These are phyloP conservation scores for Cordyceps militaris DNA, from an alignment of 2,329 filamentous ascomycete genomes.

Conservation along the genomic window DNA sequence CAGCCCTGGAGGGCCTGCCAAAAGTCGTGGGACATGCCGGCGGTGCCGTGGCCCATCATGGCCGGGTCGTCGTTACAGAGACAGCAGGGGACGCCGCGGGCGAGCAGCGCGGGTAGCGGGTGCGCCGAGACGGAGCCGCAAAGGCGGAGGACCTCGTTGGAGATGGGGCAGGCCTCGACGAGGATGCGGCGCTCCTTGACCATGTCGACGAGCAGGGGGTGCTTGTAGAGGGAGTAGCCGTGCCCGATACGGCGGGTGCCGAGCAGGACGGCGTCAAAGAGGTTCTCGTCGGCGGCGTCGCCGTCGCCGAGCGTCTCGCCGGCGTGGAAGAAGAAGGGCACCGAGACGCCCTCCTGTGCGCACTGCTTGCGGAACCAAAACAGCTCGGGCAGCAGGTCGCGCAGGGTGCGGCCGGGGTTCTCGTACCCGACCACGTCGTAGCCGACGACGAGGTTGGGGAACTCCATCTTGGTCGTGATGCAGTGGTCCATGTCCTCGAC, in stretches of 20 bases:
- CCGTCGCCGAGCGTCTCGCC: conserved; percentile 78
- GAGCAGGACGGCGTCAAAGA: conserved; percentile 83
- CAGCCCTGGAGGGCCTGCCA: conserved; percentile 90
- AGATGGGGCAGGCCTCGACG: conserved; percentile 84
- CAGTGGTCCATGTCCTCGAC: conserved; percentile 81
- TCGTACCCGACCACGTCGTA: conserved; percentile 90
- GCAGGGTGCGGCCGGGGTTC: conserved; percentile 67
- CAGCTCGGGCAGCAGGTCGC: conserved; percentile 71
- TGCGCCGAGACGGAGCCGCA: conserved; percentile 71
- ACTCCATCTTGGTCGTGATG: conserved; percentile 71
- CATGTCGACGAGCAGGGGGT: conserved; percentile 81
- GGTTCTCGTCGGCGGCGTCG: conserved; percentile 66
- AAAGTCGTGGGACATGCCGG: conserved; percentile 85
- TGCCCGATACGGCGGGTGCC: conserved; percentile 87
- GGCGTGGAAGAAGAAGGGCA: conserved; percentile 95
- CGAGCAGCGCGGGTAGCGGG: conserved; percentile 74
- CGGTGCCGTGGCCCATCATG: conserved; percentile 74
- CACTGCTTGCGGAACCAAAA: conserved; percentile 94
- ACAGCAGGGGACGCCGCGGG: conserved; percentile 74
- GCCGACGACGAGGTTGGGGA: conserved; percentile 73
- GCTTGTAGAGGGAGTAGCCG: conserved; percentile 82
- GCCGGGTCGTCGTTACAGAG: conserved; percentile 89
- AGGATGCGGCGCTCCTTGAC: conserved; percentile 84
- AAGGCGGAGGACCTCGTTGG: conserved; percentile 78
- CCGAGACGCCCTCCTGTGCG: conserved; percentile 65